A percentile compares a stretch with the other conserved stretches of the same genome.
phyloP scores from a whole-genome alignment of 1,139 yeast species.

The Suhomyces ambrosiae region DNA sequence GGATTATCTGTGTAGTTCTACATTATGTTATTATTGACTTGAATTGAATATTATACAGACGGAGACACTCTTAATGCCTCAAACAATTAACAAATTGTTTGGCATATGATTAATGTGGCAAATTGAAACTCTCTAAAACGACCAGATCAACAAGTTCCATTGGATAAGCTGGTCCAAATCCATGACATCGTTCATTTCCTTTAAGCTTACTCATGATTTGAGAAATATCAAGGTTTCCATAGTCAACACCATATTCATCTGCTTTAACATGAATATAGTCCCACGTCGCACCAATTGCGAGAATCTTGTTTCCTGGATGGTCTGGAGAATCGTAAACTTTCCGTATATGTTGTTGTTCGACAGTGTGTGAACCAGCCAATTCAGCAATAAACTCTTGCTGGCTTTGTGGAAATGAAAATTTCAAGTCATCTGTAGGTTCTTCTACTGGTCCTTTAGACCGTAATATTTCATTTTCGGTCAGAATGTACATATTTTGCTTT shows the following conservation, averaged over 20 bases:
- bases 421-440: constrained; percentile 9
- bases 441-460: constrained; percentile 13
- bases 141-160: constrained; percentile 48
- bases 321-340: constrained; percentile 42
- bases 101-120: constrained; percentile 1
- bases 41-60: not conserved
- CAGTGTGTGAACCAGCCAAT: constrained; percentile 27
- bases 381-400: constrained; percentile 39
- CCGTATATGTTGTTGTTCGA: constrained; percentile 24
- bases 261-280: constrained; percentile 60
- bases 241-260: constrained; percentile 47
- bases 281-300: constrained; percentile 83
- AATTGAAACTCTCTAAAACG: constrained; percentile 18
- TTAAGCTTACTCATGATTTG: constrained; percentile 58
- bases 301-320: constrained; percentile 44
- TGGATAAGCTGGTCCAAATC: constrained; percentile 80
- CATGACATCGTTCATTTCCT: constrained; percentile 78
- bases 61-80: no score
- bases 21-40: no score
- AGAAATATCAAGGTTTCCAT: constrained; percentile 54
- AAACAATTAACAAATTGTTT: no score
- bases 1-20: no score
- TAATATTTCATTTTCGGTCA: constrained; percentile 61
- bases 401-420: constrained; percentile 39
- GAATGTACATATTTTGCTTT: constrained; percentile 54